Conservation (phyloP, 2,329 filamentous ascomycete genomes). For the Magnaporthiopsis rhizophila region DNA sequence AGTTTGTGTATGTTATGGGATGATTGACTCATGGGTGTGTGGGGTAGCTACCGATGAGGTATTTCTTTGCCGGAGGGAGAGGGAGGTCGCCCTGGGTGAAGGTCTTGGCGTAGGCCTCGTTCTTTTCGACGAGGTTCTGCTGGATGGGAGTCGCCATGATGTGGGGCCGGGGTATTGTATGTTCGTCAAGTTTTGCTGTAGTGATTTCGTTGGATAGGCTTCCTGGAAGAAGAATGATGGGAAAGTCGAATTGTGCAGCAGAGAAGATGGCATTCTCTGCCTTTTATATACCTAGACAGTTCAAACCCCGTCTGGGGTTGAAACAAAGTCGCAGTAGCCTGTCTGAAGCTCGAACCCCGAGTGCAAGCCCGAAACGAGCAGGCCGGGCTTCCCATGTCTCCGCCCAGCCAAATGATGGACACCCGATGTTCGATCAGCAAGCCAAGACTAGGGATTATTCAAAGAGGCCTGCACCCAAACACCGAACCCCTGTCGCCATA, state of each 20-base stretch:
- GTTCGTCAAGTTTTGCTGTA: background rate
- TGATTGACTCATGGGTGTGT: background rate
- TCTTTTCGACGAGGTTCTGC: constrained; percentile 20
- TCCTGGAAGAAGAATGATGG: background rate
- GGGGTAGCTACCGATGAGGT: constrained; percentile 45
- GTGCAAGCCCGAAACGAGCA: background rate
- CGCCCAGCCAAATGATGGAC: background rate
- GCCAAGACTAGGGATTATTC: no score
- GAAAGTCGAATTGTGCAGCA: background rate
- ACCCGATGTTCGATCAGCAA: background rate
- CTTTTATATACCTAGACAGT: background rate
- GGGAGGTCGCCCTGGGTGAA: constrained; percentile 62
- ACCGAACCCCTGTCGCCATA: background rate
- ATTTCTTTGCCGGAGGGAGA: constrained; percentile 62
- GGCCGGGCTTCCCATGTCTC: background rate
- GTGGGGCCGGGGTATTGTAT: background rate
- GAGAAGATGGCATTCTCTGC: background rate
- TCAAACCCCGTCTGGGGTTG: background rate
- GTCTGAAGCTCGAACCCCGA: background rate
- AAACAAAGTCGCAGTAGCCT: background rate
- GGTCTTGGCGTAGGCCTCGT: constrained; percentile 17
- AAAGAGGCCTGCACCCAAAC: no score
- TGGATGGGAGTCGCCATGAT: constrained; percentile 18
- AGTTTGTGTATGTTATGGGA: background rate
- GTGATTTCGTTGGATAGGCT: background rate